These are phyloP conservation scores for Backusella tarrabulga DNA, from an alignment of 192 early-diverging fungal species.

Conservation along the genomic window DNA sequence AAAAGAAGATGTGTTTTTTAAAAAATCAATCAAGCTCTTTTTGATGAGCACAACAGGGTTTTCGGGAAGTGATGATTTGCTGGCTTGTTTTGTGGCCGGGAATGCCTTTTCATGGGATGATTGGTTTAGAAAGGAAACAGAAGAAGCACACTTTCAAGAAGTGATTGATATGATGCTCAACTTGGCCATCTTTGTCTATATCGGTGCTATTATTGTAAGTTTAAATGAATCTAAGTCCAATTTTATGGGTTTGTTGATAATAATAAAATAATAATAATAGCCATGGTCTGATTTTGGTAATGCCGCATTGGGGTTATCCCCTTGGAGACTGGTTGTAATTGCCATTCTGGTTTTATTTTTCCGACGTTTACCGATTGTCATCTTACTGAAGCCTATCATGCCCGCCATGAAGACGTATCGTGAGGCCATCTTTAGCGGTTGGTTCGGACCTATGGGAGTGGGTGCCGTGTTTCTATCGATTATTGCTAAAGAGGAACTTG, in stretches of 20 bases:
- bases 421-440: constrained; percentile 83
- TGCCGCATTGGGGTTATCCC: constrained; percentile 46
- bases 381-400: constrained; percentile 60
- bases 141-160: constrained; percentile 86
- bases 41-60: constrained; percentile 71
- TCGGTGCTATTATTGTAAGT: constrained; percentile 68
- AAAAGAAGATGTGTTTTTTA: not conserved
- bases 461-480: constrained; percentile 54
- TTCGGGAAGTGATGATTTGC: constrained; percentile 70
- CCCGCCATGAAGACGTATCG: constrained; percentile 68
- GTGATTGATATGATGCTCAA: constrained; percentile 87
- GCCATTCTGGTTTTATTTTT: constrained; percentile 66
- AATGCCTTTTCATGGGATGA: constrained; percentile 87
- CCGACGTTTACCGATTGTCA: constrained; percentile 70
- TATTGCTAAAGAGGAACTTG: constrained; percentile 43
- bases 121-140: constrained; percentile 84
- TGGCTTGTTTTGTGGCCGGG: constrained; percentile 79
- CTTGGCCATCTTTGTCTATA: constrained; percentile 85
- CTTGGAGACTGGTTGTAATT: constrained; percentile 69
- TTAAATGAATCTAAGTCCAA: not conserved
- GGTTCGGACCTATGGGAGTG: constrained; percentile 86
- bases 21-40: constrained; percentile 38
- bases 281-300: constrained; percentile 69
- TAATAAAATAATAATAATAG: constrained; percentile 1
- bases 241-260: not conserved